Evolutionary conservation across 1,139 yeast genomes (phyloP).

Genomic region (Yamadazyma membranifaciens): DNA sequence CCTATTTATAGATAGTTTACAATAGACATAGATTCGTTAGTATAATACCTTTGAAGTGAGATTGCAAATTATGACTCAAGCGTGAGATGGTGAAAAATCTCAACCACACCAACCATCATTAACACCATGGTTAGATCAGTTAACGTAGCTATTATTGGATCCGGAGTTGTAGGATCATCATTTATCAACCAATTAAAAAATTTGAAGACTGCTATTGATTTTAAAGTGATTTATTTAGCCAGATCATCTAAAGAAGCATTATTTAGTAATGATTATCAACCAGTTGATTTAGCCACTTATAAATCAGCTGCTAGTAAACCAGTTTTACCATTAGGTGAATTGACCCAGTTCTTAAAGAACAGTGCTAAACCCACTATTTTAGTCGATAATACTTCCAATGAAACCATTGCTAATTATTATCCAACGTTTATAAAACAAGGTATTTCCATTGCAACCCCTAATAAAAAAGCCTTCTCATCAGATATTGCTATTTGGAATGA

Average conservation of each 20-base stretch:
- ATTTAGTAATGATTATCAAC: conserved; percentile 63
- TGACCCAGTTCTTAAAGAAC: conserved; percentile 60
- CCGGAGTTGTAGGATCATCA: conserved; percentile 95
- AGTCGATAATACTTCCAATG: conserved; percentile 92
- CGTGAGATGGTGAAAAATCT: neutral
- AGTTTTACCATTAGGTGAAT: conserved; percentile 54
- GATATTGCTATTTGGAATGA: conserved; percentile 72
- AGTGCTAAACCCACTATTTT: conserved; percentile 76
- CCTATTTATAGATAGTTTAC: neutral
- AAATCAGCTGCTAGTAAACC: conserved; percentile 48
- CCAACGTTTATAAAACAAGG: conserved; percentile 73
- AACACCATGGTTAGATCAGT: conserved; percentile 53
- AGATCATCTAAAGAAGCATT: conserved; percentile 67
- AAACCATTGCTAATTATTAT: conserved; percentile 69
- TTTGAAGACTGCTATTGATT: conserved; percentile 55
- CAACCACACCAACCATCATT: neutral
- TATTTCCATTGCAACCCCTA: conserved; percentile 94
- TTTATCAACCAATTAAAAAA: conserved; percentile 66
- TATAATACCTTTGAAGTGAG: neutral
- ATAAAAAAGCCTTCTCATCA: conserved; percentile 95
- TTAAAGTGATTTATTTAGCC: conserved; percentile 79
- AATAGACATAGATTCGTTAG: neutral
- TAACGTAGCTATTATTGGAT: conserved; percentile 80
- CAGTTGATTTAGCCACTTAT: conserved; percentile 66
- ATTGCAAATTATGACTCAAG: neutral